A percentile compares a stretch with the other conserved stretches of the same genome.
These are phyloP conservation scores for Tilletia walkeri DNA, from an alignment of 1,284 basidiomycete species.

Conservation along the genomic window DNA sequence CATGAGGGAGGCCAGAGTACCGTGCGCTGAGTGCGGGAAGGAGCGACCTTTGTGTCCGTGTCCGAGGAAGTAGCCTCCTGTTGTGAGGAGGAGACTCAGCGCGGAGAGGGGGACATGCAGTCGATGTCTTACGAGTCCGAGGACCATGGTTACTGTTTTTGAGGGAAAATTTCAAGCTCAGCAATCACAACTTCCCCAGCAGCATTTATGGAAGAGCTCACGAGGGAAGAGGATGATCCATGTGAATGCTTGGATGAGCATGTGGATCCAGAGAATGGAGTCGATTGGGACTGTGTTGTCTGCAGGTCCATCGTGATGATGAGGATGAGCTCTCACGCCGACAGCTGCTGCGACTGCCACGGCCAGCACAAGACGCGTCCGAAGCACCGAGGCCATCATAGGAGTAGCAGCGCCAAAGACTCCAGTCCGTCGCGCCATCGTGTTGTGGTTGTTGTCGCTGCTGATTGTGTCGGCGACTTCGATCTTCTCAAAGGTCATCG, in stretches of 20 bases:
- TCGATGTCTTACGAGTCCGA: constrained; percentile 50
- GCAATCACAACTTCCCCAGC: too few species aligned
- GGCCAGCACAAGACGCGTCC: too few species aligned
- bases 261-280: constrained; percentile 51
- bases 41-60: constrained; percentile 46
- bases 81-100: constrained; percentile 38
- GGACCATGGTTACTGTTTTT: constrained; percentile 43
- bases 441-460: too few species aligned
- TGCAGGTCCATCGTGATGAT: constrained; percentile 8
- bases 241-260: constrained; percentile 38
- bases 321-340: background rate
- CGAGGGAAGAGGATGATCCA: constrained; percentile 49
- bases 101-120: constrained; percentile 50
- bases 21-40: constrained; percentile 51
- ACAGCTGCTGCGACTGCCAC: too few species aligned
- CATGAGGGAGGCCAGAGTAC: constrained; percentile 44
- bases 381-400: too few species aligned
- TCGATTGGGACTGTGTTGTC: constrained; percentile 43
- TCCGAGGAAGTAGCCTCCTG: constrained; percentile 48
- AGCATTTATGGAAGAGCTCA: constrained; percentile 5
- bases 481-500: too few species aligned
- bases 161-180: too few species aligned
- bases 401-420: too few species aligned
- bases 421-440: too few species aligned
- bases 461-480: too few species aligned